A percentile compares a stretch with the other conserved stretches of the same genome.
Conservation (phyloP, 2,329 filamentous ascomycete species). For the Fusarium papillatum region DNA sequence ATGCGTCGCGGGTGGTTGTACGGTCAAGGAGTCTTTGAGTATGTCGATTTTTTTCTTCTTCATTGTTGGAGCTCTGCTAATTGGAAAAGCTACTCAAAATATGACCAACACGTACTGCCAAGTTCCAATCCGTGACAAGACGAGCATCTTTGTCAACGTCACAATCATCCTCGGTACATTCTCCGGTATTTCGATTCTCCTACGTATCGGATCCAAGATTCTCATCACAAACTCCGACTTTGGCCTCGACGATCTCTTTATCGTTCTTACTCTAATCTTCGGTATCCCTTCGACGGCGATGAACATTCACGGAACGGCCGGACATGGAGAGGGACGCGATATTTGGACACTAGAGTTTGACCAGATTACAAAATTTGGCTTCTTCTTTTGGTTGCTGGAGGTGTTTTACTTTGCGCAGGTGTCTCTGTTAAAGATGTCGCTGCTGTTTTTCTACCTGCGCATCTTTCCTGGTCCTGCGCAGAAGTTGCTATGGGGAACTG, state of each 20-base stretch:
- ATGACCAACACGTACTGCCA: slow-evolving; percentile 27
- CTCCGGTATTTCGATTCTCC: slow-evolving; percentile 28
- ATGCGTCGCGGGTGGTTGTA: slow-evolving; percentile 37
- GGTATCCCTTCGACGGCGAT: slow-evolving; percentile 30
- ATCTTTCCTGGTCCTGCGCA: slow-evolving; percentile 29
- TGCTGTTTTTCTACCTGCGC: slow-evolving; percentile 37
- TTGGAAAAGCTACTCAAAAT: slow-evolving; percentile 23
- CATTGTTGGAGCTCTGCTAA: neutral
- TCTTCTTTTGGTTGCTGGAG: slow-evolving; percentile 30
- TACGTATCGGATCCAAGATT: slow-evolving; percentile 34
- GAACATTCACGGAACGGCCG: slow-evolving; percentile 31
- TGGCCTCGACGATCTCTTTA: slow-evolving; percentile 36
- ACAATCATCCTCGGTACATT: slow-evolving; percentile 33
- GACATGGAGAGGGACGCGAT: slow-evolving; percentile 29
- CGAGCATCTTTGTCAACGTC: slow-evolving; percentile 23
- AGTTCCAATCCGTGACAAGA: slow-evolving; percentile 28
- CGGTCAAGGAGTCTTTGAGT: slow-evolving; percentile 33
- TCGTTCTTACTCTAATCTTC: slow-evolving; percentile 16
- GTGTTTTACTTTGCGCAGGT: slow-evolving; percentile 33
- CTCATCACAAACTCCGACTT: slow-evolving; percentile 26
- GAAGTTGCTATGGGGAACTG: slow-evolving; percentile 29
- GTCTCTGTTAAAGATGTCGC: slow-evolving; percentile 30
- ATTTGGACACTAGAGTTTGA: slow-evolving; percentile 32
- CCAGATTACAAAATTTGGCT: slow-evolving; percentile 26
- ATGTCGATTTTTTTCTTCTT: neutral